Evolutionary conservation across 805 yeast species (phyloP), one percentile per base, ranked within the genome.

Genomic region (Saccharomycopsis capsularis): DNA sequence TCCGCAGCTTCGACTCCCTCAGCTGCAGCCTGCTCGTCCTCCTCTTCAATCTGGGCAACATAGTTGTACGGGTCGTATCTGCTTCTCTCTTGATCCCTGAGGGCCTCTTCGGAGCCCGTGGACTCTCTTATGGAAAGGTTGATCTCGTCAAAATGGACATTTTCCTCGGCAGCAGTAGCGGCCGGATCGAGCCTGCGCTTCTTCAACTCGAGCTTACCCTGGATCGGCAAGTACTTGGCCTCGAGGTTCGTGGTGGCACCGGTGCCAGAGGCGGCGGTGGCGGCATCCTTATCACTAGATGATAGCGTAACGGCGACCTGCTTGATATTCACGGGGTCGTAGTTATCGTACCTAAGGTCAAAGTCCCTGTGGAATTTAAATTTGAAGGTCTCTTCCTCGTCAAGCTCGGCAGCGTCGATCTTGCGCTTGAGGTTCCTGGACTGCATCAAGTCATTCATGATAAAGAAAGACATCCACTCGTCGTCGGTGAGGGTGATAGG

Each of bases 1-100:
- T 46, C 58, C 40, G 40, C 54, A 49, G 16, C 38, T 16, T 21
- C 36, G 30, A 30, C 39, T 13, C 63, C 67, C 18, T 53, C 63
- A 11, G 58, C 71, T n/a, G n/a, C n/a, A n/a, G n/a, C n/a, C n/a
- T n/a, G n/a, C 19, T 64, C 68, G 19, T 63, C 73, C 16, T 64
- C 70, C 21, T 65, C 75, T 6, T 69, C 76, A 9, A 75, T 76
- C 40, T 80, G 85, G 21, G 73, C 82, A 56, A 77, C 81, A 61
- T 82, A 85, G 58, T 81, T 85, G 69, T 85, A 82, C 36, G 93
- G 91, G 67, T 86, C 95, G 59, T 69, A 86, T 52, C 69, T 75
- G 42, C 85, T 78, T 68, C 95, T 75, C 34, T 71, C 62, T 47
- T 71, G 74, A 63, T 88, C 95, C 69, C 91, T 76, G 47, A 68